Evolutionary conservation across 2,329 filamentous ascomycete genomes (phyloP), one percentile per base, ranked within the genome.

Genomic region (Amylocarpus encephaloides): DNA sequence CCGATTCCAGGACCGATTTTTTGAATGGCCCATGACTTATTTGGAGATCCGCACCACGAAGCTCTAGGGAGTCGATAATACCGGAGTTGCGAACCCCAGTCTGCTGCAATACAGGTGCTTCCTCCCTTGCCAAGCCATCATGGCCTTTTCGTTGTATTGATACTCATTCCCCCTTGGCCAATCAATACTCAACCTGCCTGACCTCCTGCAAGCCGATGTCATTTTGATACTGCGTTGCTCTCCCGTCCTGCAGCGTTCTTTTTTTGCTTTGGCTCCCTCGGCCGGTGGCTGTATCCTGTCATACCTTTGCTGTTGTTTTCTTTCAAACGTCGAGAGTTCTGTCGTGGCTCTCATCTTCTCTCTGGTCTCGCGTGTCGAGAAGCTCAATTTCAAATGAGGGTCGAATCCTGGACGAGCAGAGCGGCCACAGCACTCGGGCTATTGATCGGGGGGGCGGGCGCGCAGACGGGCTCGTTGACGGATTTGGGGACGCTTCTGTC

Each of bases 401-500:
- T 43, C 34, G 44, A 47, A 39, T 50, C 43, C 19, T 61, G 57
- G 60, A 56, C 42, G 33, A 46, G 46, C n/a, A 22, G 56, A 15
- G 46, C 51, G 33, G 50, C 48, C 6, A 44, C 51, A n/a, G 47
- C 52, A 22, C 35, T 59, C 33, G 54, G 46, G 22, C 42, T 54
- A 11, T 47, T 56, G n/a, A 46, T 50, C 29, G 47, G 51, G 33
- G 48, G 47, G 13, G 43, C 47, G 19, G 52, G 48, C 46, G 58
- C 60, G 29, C 58, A 60, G 43, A 57, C 55, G 15, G 49, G 46
- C n/a, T 51, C 53, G 12, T 41, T 59, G 34, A 18, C 42, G 26
- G 70, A 73, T 52, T 55, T 76, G 41, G 71, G 70, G 1, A 64
- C 62, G 6, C 64, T 74, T 18, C 57, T 76, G 11, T 59, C 65